These are phyloP conservation scores for Tothia fuscella DNA, from an alignment of 2,329 filamentous ascomycete genomes.

Conservation along the genomic window DNA sequence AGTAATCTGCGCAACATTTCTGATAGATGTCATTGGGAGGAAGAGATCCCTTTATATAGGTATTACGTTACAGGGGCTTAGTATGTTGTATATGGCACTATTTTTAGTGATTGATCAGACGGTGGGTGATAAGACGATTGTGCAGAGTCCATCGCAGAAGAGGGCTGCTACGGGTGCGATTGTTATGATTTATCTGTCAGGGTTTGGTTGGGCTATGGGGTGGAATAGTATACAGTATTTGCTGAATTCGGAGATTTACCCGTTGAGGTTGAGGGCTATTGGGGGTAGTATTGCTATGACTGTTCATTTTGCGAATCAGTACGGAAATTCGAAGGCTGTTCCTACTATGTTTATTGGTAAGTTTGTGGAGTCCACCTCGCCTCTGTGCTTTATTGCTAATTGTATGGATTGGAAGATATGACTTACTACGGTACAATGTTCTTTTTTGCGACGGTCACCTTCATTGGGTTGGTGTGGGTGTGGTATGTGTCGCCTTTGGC, in stretches of 20 bases:
- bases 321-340: constrained; percentile 63
- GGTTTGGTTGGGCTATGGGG: constrained; percentile 26
- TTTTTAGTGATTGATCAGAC: constrained; percentile 48
- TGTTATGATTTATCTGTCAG: constrained; percentile 51
- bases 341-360: constrained; percentile 60
- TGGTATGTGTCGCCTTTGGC: constrained; percentile 28
- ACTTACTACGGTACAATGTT: constrained; percentile 59
- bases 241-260: constrained; percentile 66
- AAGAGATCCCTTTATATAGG: constrained; percentile 44
- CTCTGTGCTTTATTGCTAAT: too few relatives aligned
- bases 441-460: constrained; percentile 59
- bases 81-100: constrained; percentile 44
- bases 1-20: constrained; percentile 60
- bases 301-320: constrained; percentile 68
- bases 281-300: constrained; percentile 64
- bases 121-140: constrained; percentile 37
- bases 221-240: constrained; percentile 64
- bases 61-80: constrained; percentile 34
- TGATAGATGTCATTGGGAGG: constrained; percentile 67
- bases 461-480: constrained; percentile 57
- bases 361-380: too few relatives aligned
- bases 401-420: too few relatives aligned
- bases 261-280: constrained; percentile 58
- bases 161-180: constrained; percentile 50
- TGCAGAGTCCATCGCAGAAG: constrained; percentile 37